Evolutionary conservation across 2,329 filamentous ascomycete genomes (phyloP).

Genomic region (Ceratocystis cacaofunesta): DNA sequence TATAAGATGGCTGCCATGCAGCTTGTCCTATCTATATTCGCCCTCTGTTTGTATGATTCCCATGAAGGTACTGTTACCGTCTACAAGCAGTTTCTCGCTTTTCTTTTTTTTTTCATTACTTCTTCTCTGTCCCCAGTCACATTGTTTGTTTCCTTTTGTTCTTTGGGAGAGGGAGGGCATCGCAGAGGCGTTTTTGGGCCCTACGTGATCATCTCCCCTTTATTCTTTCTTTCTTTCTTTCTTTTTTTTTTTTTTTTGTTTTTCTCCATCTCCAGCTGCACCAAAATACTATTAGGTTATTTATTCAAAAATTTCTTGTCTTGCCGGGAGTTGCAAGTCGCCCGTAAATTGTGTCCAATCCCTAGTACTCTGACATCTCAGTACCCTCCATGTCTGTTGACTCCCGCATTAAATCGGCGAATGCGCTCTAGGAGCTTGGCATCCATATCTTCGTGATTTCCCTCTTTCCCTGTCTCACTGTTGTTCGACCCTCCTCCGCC

Average conservation of each 20-base stretch:
- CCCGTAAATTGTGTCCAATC: neutral
- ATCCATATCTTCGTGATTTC: conserved; percentile 13
- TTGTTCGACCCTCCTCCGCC: neutral
- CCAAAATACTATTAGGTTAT: too few species aligned
- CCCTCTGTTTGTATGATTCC: neutral
- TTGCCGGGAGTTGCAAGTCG: neutral
- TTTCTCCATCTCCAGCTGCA: neutral
- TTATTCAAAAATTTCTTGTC: neutral
- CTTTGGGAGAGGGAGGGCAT: neutral
- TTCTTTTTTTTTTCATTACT: neutral
- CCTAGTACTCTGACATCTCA: neutral
- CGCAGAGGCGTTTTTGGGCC: neutral
- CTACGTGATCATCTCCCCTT: neutral
- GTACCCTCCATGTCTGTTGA: conserved; percentile 15
- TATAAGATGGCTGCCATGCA: neutral
- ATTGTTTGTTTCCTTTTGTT: conserved; percentile 1
- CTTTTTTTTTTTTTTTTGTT: neutral
- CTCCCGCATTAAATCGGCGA: conserved; percentile 17
- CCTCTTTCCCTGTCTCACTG: neutral
- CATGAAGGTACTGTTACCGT: neutral
- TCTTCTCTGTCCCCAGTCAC: neutral
- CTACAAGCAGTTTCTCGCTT: conserved; percentile 3
- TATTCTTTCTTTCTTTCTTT: neutral
- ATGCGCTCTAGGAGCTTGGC: conserved; percentile 22
- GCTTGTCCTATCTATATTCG: neutral